phyloP scores from a whole-genome alignment of 306 rosid species.

The Prunus mira region DNA sequence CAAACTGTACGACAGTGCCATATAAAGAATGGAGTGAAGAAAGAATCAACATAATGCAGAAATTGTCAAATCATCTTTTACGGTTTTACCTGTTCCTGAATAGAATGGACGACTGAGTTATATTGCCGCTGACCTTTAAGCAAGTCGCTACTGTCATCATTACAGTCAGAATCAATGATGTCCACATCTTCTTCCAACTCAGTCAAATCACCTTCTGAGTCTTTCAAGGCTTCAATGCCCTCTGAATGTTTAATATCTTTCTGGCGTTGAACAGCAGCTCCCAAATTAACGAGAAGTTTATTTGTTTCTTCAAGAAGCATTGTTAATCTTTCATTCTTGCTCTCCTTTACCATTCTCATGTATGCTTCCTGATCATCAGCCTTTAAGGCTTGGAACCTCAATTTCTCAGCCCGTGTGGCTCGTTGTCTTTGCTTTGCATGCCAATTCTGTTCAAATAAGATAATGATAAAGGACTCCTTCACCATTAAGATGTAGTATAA shows the following conservation, averaged over 20 bases:
- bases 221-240: slow-evolving; percentile 73
- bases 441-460: slow-evolving; percentile 65
- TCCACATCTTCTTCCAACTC: slow-evolving; percentile 85
- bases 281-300: slow-evolving; percentile 89
- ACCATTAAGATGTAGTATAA: slow-evolving; percentile 14
- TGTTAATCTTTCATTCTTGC: slow-evolving; percentile 94
- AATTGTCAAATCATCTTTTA: slow-evolving; percentile 1
- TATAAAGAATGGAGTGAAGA: neutral
- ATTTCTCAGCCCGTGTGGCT: slow-evolving; percentile 91
- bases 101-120: slow-evolving; percentile 94
- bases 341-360: slow-evolving; percentile 99
- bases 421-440: slow-evolving; percentile 98
- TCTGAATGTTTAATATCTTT: slow-evolving; percentile 74
- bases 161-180: slow-evolving; percentile 64
- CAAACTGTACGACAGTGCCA: neutral
- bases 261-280: slow-evolving; percentile 99
- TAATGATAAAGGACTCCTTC: slow-evolving; percentile 10
- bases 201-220: slow-evolving; percentile 72
- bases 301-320: slow-evolving; percentile 95
- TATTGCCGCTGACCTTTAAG: slow-evolving; percentile 99
- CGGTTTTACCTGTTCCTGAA: slow-evolving; percentile 75
- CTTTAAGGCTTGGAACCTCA: slow-evolving; percentile 97
- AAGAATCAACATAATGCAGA: neutral
- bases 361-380: slow-evolving; percentile 99
- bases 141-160: slow-evolving; percentile 75